These are phyloP conservation scores for Ananas comosus DNA, from an alignment of 176 grass and related monocot species.

Conservation along the genomic window DNA sequence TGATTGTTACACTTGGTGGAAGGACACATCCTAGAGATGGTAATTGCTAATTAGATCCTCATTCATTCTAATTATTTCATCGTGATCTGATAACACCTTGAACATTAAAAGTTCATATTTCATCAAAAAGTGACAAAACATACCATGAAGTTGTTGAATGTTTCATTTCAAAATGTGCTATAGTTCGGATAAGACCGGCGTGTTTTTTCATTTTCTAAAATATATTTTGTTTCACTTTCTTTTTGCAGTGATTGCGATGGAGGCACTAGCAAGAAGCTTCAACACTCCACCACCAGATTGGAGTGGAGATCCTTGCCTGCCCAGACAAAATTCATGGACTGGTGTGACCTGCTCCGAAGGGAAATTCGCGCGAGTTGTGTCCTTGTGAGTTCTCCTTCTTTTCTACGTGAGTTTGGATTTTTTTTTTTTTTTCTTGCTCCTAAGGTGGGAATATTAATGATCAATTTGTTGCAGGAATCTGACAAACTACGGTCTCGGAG, in stretches of 20 bases:
- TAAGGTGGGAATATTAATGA: not conserved
- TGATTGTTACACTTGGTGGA: constrained; percentile 59
- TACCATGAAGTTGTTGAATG: too few relatives aligned
- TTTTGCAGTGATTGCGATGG: constrained; percentile 72
- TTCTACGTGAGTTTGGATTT: not conserved
- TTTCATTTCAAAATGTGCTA: too few relatives aligned
- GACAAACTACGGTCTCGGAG: constrained; percentile 43
- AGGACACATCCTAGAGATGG: constrained; percentile 89
- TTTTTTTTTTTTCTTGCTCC: not conserved
- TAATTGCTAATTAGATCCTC: constrained; percentile 7
- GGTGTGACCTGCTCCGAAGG: constrained; percentile 56
- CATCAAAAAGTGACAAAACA: too few relatives aligned
- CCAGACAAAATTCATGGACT: constrained; percentile 62
- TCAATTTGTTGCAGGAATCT: constrained; percentile 42
- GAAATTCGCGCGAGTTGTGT: constrained; percentile 31
- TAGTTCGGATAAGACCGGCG: too few relatives aligned
- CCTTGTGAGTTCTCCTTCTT: constrained; percentile 43
- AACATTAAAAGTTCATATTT: too few relatives aligned
- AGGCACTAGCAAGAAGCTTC: constrained; percentile 53
- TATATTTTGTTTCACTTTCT: not conserved
- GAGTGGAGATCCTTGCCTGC: constrained; percentile 87
- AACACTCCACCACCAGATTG: constrained; percentile 48
- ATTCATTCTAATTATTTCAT: too few relatives aligned
- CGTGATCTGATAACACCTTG: too few relatives aligned
- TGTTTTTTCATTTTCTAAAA: too few relatives aligned